phyloP scores from a whole-genome alignment of 164 flowering plant genomes.

The Magnolia changhungtana region DNA sequence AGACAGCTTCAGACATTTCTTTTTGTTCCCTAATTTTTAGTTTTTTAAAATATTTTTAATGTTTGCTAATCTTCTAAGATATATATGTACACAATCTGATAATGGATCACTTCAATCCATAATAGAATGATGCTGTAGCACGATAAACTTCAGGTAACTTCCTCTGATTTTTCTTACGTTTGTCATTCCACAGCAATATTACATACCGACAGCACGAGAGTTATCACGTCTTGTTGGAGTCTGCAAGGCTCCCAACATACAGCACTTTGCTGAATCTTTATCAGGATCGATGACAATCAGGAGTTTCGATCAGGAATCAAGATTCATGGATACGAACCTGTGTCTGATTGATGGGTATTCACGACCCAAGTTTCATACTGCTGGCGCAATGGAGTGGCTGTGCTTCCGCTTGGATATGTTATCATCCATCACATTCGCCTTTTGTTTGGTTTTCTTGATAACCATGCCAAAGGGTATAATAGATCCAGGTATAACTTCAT shows the following conservation, averaged over 20 bases:
- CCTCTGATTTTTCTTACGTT: not conserved
- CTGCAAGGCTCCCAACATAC: constrained; percentile 42
- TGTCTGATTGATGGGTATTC: constrained; percentile 27
- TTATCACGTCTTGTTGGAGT: constrained; percentile 35
- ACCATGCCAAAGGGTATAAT: constrained; percentile 35
- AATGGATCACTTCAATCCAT: not conserved
- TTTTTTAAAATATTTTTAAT: not conserved
- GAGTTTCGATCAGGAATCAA: constrained; percentile 36
- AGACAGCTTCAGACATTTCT: not conserved
- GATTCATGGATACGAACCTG: constrained; percentile 33
- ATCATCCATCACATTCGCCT: constrained; percentile 34
- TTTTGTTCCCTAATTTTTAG: not conserved
- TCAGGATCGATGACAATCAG: constrained; percentile 44
- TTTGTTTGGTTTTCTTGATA: constrained; percentile 34
- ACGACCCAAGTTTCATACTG: constrained; percentile 30
- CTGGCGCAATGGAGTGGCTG: constrained; percentile 42
- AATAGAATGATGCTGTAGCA: too few species aligned
- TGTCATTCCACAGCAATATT: constrained; percentile 33
- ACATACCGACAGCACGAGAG: constrained; percentile 31
- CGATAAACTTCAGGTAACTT: not conserved
- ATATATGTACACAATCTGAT: not conserved
- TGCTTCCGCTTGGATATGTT: constrained; percentile 41
- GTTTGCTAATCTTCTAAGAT: too few species aligned
- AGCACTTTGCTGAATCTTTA: constrained; percentile 43
- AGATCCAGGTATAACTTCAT: constrained; percentile 29